Conservation (phyloP, 768 basidiomycete genomes). For the Galerina sulciceps region DNA sequence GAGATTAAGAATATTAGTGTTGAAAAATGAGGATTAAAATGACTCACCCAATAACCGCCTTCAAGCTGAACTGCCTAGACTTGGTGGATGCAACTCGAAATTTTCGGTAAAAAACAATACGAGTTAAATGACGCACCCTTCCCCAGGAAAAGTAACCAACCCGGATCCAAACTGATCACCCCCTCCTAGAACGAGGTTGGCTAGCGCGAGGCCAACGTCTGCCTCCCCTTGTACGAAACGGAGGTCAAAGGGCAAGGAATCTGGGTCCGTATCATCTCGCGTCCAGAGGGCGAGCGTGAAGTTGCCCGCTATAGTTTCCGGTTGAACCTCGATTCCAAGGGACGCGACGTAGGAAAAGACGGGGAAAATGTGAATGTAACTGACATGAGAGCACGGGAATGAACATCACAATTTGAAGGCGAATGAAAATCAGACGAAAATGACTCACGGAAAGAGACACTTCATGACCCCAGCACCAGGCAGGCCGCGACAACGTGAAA, state of each 20-base stretch:
- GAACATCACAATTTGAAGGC: no score
- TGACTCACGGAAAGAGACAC: neutral
- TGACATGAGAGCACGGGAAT: neutral
- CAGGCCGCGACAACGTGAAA: neutral
- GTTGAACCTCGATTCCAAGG: slow-evolving; percentile 14
- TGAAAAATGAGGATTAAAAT: no score
- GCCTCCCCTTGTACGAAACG: slow-evolving; percentile 17
- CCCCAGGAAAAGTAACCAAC: slow-evolving; percentile 15
- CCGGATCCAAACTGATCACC: slow-evolving; percentile 8
- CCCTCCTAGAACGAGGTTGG: slow-evolving; percentile 7
- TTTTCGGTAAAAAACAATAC: neutral
- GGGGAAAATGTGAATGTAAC: neutral
- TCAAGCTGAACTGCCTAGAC: slow-evolving; percentile 16
- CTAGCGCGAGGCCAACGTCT: slow-evolving; percentile 20
- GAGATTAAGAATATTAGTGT: neutral
- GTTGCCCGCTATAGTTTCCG: slow-evolving; percentile 6
- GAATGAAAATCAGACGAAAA: neutral
- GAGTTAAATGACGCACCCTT: slow-evolving; percentile 16
- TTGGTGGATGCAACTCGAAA: no score
- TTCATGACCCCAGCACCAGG: slow-evolving; percentile 25
- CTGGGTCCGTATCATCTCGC: neutral
- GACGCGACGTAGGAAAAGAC: neutral
- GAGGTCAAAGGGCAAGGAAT: slow-evolving; percentile 12
- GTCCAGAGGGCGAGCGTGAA: slow-evolving; percentile 17
- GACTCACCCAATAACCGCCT: slow-evolving; percentile 13